Evolutionary conservation across 495 filamentous ascomycete species (phyloP), one percentile per base, ranked within the genome.

Genomic region (Acidomyces sp.): DNA sequence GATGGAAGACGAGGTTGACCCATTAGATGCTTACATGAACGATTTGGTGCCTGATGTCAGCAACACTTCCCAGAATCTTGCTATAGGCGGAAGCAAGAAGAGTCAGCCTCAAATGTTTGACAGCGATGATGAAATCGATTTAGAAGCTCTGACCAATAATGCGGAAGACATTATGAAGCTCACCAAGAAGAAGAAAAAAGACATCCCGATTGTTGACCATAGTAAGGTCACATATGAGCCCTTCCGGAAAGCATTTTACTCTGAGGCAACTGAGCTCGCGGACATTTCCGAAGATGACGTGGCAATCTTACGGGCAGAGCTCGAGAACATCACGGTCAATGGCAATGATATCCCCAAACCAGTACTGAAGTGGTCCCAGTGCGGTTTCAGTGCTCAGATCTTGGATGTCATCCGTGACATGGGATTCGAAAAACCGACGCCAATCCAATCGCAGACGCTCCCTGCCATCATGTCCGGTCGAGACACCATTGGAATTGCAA

Each of bases 321-420:
- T 97, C 17, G 90, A 96, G 58, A 88, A 84, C 29, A 95, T 99
- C 59, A 95, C 94, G 61, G 82, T 95, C 16, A 68, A 72, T 30
- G 86, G 86, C 17, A 70, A 82, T 46, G 76, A 93, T 51, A 75
- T 86, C 5, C 90, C 90, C 0, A 94, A 85, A 47, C 90, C 90
- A 6, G 85, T 96, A 9, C 77, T 82, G 56, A 95, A 93, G 55
- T 99, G 86, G 85, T 86, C 86, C 0, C 87, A 99, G 54, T 94
- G 86, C 57, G 90, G 87, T 17, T 66, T 96, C 13, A 82, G 83
- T 12, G 70, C 80, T 24, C 82, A 87, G 51, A 85, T 85, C 20
- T 62, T 95, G n/a, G 84, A 94, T 37, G 82, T 93, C 12, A 79
- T 99, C 36, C 69, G 77, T 16, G 73, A 69, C 19, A 69, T 95